Evolutionary conservation across 345 rosid genomes (phyloP), one percentile per base, ranked within the genome.

Genomic region (Corchorus olitorius): DNA sequence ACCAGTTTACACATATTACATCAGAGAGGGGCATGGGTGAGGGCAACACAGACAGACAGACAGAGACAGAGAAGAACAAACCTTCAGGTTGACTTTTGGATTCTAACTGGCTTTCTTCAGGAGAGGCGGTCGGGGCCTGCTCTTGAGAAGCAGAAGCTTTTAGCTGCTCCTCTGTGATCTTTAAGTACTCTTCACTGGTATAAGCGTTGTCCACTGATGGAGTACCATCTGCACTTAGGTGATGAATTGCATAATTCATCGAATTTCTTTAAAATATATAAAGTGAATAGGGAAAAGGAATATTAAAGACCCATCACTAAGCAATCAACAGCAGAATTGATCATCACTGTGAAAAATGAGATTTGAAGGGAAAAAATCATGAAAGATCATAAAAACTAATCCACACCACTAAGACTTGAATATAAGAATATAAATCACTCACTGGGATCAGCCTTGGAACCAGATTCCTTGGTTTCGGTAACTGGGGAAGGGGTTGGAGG

Each of bases 131-230:
- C 78, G 78, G 88, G 19, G 7, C 75, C 64, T 69, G 78, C 49
- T 86, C 83, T 63, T 63, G 75, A 39, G 78, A 60, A 73, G 89
- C 86, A 1, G 83, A 73, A 82, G 94, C 87, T 79, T 92, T 89
- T 39, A 92, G 89, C 83, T 92, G 99, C 80, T 91, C 97, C 75
- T 96, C 97, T 1, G 97, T 91, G 73, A 92, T 60, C 89, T 89
- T 92, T 80, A 91, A 81, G 81, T 88, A 89, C 49, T 89, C 98
- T 74, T 96, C 97, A 1, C 86, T 87, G 5, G 94, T 85, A 86
- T 92, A 92, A 35, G 91, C 94, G 78, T 64, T 80, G 72, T 77
- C 83, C 70, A 86, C 75, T 14, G 86, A 76, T 73, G 87, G 19
- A 82, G 80, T 22, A n/a, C 89, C 94, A 84, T 92, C 99, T 91